phyloP scores from a whole-genome alignment of 2,329 filamentous ascomycete genomes.

The Fusarium brachygibbosum region DNA sequence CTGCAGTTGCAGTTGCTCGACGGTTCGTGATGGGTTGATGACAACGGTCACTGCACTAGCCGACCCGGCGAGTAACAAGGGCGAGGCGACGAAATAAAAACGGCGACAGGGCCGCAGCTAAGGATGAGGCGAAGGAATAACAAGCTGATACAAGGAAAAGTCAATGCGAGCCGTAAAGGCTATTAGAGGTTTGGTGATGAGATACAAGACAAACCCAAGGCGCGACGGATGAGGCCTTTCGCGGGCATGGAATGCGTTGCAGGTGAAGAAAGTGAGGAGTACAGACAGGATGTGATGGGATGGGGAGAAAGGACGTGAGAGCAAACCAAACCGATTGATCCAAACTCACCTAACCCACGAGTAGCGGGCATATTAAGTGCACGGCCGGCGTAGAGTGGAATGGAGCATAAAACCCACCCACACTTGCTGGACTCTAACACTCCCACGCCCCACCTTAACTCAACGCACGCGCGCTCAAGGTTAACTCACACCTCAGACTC shows the following conservation, averaged over 20 bases:
- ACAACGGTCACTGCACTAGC: slow-evolving; percentile 21
- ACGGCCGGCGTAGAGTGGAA: slow-evolving; percentile 30
- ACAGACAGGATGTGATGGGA: slow-evolving; percentile 44
- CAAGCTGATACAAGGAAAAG: slow-evolving; percentile 21
- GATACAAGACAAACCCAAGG: slow-evolving; percentile 28
- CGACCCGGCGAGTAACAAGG: slow-evolving; percentile 23
- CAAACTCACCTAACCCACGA: slow-evolving; percentile 61
- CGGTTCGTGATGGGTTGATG: slow-evolving; percentile 36
- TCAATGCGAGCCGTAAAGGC: slow-evolving; percentile 31
- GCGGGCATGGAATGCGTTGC: slow-evolving; percentile 53
- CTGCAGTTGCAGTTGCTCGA: slow-evolving; percentile 6
- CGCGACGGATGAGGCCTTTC: slow-evolving; percentile 52
- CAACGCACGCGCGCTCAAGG: slow-evolving; percentile 33
- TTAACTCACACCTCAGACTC: slow-evolving; percentile 26
- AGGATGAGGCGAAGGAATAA: slow-evolving; percentile 12
- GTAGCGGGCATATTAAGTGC: slow-evolving; percentile 33
- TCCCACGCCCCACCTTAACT: slow-evolving; percentile 17
- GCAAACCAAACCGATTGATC: slow-evolving; percentile 48
- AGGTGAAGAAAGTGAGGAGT: slow-evolving; percentile 56
- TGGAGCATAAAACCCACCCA: slow-evolving; percentile 46
- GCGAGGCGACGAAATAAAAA: slow-evolving; percentile 24
- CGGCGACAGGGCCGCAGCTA: slow-evolving; percentile 31
- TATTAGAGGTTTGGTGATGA: slow-evolving; percentile 19
- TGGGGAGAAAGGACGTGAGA: slow-evolving; percentile 58
- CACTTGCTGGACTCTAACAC: slow-evolving; percentile 6